A percentile compares a stretch with the other conserved stretches of the same genome.
Evolutionary conservation across 2,329 filamentous ascomycete species (phyloP).

Genomic region (Aspergillus jensenii): DNA sequence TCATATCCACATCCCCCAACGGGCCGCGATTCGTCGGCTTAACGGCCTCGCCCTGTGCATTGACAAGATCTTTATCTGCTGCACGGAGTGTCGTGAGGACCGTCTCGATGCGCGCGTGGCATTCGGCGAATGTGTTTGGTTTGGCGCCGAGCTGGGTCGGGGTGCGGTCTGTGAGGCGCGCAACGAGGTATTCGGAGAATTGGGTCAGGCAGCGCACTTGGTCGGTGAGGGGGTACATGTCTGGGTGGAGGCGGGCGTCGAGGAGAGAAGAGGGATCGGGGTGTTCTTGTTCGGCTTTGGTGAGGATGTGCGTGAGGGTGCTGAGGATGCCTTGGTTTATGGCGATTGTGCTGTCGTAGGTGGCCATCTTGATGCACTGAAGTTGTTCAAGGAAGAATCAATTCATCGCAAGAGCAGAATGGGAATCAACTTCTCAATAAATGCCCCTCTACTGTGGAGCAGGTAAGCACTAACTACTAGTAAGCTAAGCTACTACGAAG

Average conservation of each 20-base stretch:
- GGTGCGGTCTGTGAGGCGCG: slow-evolving; percentile 26
- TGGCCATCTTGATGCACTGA: background rate
- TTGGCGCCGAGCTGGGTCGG: slow-evolving; percentile 17
- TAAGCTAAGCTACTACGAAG: too few species aligned
- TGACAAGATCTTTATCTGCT: slow-evolving; percentile 29
- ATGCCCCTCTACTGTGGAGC: too few species aligned
- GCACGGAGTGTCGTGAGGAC: slow-evolving; percentile 20
- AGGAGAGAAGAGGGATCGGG: slow-evolving; percentile 17
- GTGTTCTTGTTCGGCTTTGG: slow-evolving; percentile 20
- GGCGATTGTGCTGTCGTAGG: slow-evolving; percentile 29
- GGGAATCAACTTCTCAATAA: too few species aligned
- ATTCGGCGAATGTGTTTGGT: slow-evolving; percentile 22
- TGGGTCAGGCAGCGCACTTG: slow-evolving; percentile 28
- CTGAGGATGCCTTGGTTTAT: slow-evolving; percentile 23
- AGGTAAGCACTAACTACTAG: too few species aligned
- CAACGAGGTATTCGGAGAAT: slow-evolving; percentile 24
- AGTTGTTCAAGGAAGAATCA: too few species aligned
- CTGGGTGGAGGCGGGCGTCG: slow-evolving; percentile 18
- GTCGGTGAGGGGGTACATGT: slow-evolving; percentile 26
- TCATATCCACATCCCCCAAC: slow-evolving; percentile 8
- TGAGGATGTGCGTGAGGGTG: slow-evolving; percentile 29
- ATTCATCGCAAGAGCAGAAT: too few species aligned
- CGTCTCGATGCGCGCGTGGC: slow-evolving; percentile 24
- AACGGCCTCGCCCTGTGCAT: slow-evolving; percentile 17
- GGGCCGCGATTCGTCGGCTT: slow-evolving; percentile 14